A percentile compares a stretch with the other conserved stretches of the same genome.
These are phyloP conservation scores for Aristolochia californica DNA, from an alignment of 164 flowering plant genomes.

Conservation along the genomic window DNA sequence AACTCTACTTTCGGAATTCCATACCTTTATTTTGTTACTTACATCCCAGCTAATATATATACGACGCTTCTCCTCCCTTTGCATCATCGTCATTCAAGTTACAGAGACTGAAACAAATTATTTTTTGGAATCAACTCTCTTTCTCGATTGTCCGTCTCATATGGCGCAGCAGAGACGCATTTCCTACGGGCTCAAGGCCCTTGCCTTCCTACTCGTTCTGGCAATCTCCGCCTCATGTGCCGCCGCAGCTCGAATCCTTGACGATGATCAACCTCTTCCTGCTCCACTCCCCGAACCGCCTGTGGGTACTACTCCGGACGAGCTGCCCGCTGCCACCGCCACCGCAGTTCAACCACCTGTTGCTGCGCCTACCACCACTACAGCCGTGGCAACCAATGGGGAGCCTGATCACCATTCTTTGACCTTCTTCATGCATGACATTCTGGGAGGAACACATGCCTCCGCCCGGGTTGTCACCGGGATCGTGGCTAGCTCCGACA, in stretches of 20 bases:
- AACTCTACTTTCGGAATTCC: neutral
- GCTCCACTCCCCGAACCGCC: constrained; percentile 1
- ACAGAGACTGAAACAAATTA: neutral
- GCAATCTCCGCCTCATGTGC: constrained; percentile 25
- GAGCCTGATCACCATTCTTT: constrained; percentile 14
- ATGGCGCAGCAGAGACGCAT: constrained; percentile 18
- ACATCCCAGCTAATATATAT: constrained; percentile 14
- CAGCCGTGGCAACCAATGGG: neutral
- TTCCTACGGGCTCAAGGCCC: constrained; percentile 11
- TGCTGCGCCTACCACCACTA: neutral
- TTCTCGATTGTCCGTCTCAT: neutral
- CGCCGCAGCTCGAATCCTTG: constrained; percentile 41
- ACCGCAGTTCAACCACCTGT: constrained; percentile 1
- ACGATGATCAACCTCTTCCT: constrained; percentile 18
- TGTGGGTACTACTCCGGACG: constrained; percentile 10
- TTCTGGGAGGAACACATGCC: constrained; percentile 37
- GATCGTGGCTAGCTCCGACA: constrained; percentile 37
- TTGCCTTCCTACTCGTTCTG: constrained; percentile 18
- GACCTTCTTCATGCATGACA: constrained; percentile 44
- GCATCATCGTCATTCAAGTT: neutral
- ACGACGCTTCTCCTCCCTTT: neutral
- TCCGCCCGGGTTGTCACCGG: constrained; percentile 59
- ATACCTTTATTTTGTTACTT: neutral
- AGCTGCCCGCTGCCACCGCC: neutral
- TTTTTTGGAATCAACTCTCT: too few species aligned